Base-by-base conservation (phyloP, 805 yeast species). In the Sungouiozyma intestinalis region DNA sequence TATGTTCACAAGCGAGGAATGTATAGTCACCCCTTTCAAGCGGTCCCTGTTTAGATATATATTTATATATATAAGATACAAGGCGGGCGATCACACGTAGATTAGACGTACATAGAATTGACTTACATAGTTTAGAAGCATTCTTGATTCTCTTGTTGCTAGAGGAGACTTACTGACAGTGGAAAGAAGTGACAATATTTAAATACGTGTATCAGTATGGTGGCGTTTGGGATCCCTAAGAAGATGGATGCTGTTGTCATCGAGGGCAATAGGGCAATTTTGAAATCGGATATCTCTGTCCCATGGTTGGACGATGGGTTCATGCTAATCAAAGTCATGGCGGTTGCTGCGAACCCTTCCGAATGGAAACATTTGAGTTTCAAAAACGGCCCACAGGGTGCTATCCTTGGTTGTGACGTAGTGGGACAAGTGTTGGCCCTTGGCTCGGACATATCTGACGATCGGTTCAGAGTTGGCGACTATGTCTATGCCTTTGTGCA, bases 331-430 rank as follows among this genome's bases (percentile, higher is more conserved):
- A 69, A 73, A 53, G 67, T 74, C 2, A 53, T 60, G n/a, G 75
- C 82, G 5, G 72, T 61, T 39, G 85, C 81, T 2, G 66, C 69
- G 20, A 81, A 81, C 53, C 86, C 87, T 34, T 73, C 81, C 11
- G 88, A 81, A 53, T 78, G 81, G 79, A 78, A 79, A 52, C 82
- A 77, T 52, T 56, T 71, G 31, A 67, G 53, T 6, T 58, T 44
- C 40, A 51, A 64, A 7, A 50, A 62, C 41, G 75, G 76, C 16
- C 57, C 47, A 1, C 57, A 68, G 29, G 82, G 79, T 15, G 56
- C 67, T 16, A 66, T 77, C 32, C 57, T 68, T 17, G 90, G 88
- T 13, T 64, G 76, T 42, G 87, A 81, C 53, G 73, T 69, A 24
- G 60, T 79, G 27, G 86, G 86, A 32, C 65, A 63, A 18, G 76